Base-by-base conservation (phyloP, 148 eudicot genomes). In the Chenopodium quinoa region DNA sequence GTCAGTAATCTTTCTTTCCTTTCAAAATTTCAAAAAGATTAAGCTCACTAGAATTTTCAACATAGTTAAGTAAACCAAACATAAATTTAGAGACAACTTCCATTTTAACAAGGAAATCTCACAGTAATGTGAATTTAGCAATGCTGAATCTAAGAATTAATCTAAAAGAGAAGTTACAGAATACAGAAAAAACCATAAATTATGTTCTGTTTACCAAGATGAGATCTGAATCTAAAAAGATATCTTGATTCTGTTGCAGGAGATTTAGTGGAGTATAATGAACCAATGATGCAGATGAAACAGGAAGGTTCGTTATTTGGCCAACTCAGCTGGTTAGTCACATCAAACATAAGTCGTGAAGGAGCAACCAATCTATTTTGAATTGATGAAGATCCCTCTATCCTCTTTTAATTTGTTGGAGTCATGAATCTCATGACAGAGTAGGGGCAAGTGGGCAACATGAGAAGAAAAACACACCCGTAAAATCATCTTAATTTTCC, bases 251-350 rank as follows among this genome's bases (percentile, higher is more conserved):
- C 73, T 40, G 17, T 67, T 77, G 75, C 89, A 93, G 95, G 94
- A 10, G 89, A 85, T 88, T 31, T 94, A 27, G 86, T 85, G 70
- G 98, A 95, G 86, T 95, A 84, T 85, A 97, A 95, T 83, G 89
- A 91, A 69, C 97, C 98, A 10, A 86, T 84, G 90, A 87, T 87
- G 85, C 78, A 91, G 25, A 91, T 93, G 91, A 88, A 89, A 79
- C 89, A 74, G 27, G 95, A 93, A 82, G 97, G 81, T 44, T 95
- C 98, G 4, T 81, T 93, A 23, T 95, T 95, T 74, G 93, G 89
- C 48, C 87, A 90, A 70, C 94, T 95, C 93, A 48, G 90, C 93
- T 54, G 85, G 17, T 73, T 32, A 89, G 76, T 80, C 88, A 2
- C 85, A 79, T 77, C 71, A 56, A 72, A 25, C 31, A 29, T 48